Evolutionary conservation across 163 green algal species (phyloP).

Genomic region (Prototheca cutis): DNA sequence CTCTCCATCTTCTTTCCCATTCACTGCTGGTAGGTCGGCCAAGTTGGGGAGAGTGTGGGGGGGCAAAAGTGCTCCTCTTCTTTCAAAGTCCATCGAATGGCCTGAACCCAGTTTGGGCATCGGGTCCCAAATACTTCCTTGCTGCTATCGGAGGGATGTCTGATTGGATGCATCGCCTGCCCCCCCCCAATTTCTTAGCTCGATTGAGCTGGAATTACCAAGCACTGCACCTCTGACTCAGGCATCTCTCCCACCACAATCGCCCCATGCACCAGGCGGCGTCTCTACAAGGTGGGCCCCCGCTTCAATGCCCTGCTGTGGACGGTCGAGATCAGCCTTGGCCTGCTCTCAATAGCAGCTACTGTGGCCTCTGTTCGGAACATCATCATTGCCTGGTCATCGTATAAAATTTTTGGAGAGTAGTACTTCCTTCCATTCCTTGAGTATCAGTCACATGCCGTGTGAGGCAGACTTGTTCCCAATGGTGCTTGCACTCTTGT

Average conservation of each 20-base stretch:
- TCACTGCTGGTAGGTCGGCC: not conserved
- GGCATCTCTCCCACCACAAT: not conserved
- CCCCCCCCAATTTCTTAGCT: too few relatives aligned
- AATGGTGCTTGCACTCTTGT: not conserved
- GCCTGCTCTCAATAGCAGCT: not conserved
- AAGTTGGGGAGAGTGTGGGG: too few relatives aligned
- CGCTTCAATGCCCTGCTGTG: constrained; percentile 7
- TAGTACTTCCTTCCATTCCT: not conserved
- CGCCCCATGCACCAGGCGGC: not conserved
- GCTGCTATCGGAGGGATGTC: not conserved
- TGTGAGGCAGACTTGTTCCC: not conserved
- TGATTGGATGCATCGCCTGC: not conserved
- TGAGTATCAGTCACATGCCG: not conserved
- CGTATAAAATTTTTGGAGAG: constrained; percentile 8
- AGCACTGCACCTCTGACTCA: not conserved
- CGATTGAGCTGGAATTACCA: too few relatives aligned
- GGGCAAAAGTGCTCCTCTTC: not conserved
- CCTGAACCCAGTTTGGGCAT: not conserved
- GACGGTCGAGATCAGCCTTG: not conserved
- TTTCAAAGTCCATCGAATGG: not conserved
- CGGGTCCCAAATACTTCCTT: not conserved
- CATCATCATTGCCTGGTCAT: constrained; percentile 4
- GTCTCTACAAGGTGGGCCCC: not conserved
- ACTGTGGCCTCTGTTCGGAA: not conserved
- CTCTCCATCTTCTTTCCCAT: not conserved